Conservation (phyloP, 2,329 filamentous ascomycete species). For the Aspergillus glaucus region DNA sequence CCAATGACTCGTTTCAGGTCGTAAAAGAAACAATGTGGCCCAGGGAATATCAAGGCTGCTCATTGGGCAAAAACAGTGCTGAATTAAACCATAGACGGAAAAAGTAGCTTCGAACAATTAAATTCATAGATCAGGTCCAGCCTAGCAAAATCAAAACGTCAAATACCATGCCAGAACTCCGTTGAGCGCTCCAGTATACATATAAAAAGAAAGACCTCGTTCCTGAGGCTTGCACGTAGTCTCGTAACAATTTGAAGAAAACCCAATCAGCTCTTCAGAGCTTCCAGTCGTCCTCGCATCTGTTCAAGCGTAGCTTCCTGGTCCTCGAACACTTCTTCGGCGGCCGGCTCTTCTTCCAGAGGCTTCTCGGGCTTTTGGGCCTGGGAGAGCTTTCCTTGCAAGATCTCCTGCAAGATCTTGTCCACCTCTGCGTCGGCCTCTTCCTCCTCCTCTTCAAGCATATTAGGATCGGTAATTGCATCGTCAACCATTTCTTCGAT, state of each 20-base stretch:
- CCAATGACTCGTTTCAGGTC: too few species aligned
- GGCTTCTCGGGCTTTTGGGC: slow-evolving; percentile 52
- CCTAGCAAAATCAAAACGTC: not conserved
- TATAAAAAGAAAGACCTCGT: not conserved
- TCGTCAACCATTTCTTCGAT: slow-evolving; percentile 97
- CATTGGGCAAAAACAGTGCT: too few species aligned
- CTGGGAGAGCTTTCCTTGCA: slow-evolving; percentile 73
- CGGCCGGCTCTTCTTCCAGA: slow-evolving; percentile 47
- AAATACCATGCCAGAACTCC: not conserved
- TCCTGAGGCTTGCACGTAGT: slow-evolving; percentile 2
- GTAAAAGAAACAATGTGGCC: too few species aligned
- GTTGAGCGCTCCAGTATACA: not conserved
- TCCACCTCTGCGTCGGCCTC: slow-evolving; percentile 84
- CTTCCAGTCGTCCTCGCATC: slow-evolving; percentile 88
- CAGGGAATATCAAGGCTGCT: too few species aligned
- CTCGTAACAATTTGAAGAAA: slow-evolving; percentile 1
- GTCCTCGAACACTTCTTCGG: slow-evolving; percentile 71
- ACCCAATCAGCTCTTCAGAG: slow-evolving; percentile 69
- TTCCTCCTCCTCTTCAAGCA: slow-evolving; percentile 63
- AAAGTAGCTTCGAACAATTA: not conserved
- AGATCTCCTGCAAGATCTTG: slow-evolving; percentile 82
- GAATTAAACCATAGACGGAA: not conserved
- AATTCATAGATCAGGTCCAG: not conserved
- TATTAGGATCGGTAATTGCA: slow-evolving; percentile 66
- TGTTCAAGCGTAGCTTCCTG: slow-evolving; percentile 86